Percentiles rank a stretch among this genome's conserved stretches.
Evolutionary conservation across 1,284 basidiomycete species (phyloP).

Genomic region (Moniliella sp.): DNA sequence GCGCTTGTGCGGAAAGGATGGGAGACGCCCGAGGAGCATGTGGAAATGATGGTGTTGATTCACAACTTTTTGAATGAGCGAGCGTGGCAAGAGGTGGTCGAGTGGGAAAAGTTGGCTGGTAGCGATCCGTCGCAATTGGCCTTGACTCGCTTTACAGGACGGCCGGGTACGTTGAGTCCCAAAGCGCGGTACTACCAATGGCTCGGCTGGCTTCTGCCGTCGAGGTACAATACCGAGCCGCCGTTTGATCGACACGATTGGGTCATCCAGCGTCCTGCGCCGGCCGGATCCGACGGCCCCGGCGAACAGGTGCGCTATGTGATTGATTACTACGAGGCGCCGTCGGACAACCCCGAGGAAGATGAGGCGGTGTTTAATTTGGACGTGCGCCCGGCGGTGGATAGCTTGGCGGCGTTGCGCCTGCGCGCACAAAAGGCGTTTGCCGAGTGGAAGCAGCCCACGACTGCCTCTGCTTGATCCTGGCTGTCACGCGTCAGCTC

Average conservation of each 20-base stretch:
- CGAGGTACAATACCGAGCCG: constrained; percentile 57
- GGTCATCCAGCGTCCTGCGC: constrained; percentile 51
- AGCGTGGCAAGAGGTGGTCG: constrained; percentile 81
- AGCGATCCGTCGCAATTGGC: constrained; percentile 36
- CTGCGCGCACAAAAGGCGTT: constrained; percentile 11
- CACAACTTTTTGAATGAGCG: constrained; percentile 95
- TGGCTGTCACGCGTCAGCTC: too few species aligned
- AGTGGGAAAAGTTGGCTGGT: constrained; percentile 52
- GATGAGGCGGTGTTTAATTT: constrained; percentile 25
- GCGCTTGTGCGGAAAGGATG: constrained; percentile 86
- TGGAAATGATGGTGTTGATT: constrained; percentile 90
- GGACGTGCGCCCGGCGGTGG: constrained; percentile 23
- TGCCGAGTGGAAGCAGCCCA: too few species aligned
- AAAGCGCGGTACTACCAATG: constrained; percentile 69
- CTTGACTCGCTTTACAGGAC: constrained; percentile 65
- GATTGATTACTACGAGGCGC: constrained; percentile 29
- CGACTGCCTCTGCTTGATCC: too few species aligned
- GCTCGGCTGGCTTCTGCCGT: constrained; percentile 67
- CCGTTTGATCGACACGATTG: constrained; percentile 99
- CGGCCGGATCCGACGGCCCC: constrained; percentile 4
- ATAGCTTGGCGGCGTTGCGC: constrained; percentile 11
- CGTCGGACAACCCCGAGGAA: constrained; percentile 10
- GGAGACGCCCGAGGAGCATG: constrained; percentile 88
- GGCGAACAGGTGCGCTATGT: constrained; percentile 28
- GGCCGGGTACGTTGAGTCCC: constrained; percentile 56